These are phyloP conservation scores for Penicillium sp. DNA, from an alignment of 2,329 filamentous ascomycete species.

Conservation along the genomic window DNA sequence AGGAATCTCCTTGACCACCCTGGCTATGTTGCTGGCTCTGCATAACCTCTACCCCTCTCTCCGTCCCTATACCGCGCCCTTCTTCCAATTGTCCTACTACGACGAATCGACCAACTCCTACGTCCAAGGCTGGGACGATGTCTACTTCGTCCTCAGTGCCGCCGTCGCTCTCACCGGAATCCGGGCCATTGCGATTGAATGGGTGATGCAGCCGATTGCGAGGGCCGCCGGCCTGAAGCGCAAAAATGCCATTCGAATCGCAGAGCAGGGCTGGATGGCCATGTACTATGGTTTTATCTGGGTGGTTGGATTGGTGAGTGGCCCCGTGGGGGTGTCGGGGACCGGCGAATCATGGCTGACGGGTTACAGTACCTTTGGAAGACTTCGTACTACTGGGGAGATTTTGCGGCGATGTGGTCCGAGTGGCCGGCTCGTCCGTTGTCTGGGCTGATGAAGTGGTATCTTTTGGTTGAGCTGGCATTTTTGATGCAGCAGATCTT, in stretches of 20 bases:
- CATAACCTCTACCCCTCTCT: conserved; percentile 82
- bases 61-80: conserved; percentile 77
- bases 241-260: conserved; percentile 80
- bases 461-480: conserved; percentile 84
- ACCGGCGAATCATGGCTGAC: conserved; percentile 8
- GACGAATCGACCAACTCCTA: conserved; percentile 70
- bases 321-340: background rate
- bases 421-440: conserved; percentile 81
- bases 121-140: conserved; percentile 75
- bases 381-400: conserved; percentile 75
- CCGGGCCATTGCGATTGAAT: conserved; percentile 83
- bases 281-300: conserved; percentile 83
- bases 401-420: conserved; percentile 77
- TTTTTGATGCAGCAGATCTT: conserved; percentile 96
- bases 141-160: conserved; percentile 74
- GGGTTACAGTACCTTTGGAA: conserved; percentile 71
- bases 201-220: conserved; percentile 77
- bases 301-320: conserved; percentile 76
- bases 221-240: conserved; percentile 71
- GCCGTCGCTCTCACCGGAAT: conserved; percentile 85
- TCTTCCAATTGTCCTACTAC: conserved; percentile 84
- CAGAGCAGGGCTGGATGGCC: conserved; percentile 90
- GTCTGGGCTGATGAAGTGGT: conserved; percentile 75
- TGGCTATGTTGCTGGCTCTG: conserved; percentile 78
- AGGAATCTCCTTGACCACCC: conserved; percentile 84